phyloP scores from a whole-genome alignment of 306 rosid genomes.

The Neltuma alba region DNA sequence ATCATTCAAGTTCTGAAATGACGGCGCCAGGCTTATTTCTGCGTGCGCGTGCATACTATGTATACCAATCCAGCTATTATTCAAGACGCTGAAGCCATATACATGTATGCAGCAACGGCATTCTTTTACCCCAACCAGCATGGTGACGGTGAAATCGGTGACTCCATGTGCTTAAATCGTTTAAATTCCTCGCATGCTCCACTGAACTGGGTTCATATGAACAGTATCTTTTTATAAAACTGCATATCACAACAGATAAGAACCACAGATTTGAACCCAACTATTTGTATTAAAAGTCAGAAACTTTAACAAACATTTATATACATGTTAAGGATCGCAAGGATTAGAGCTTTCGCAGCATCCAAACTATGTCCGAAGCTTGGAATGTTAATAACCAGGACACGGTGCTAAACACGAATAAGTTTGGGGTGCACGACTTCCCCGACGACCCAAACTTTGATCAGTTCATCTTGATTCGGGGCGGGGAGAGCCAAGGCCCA shows the following conservation, averaged over 20 bases:
- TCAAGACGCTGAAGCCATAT: neutral
- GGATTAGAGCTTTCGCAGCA: neutral
- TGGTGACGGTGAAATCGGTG: too few relatives aligned
- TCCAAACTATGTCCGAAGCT: conserved; percentile 13
- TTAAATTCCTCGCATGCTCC: neutral
- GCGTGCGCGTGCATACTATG: too few relatives aligned
- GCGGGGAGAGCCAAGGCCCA: conserved; percentile 52
- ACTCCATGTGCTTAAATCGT: neutral
- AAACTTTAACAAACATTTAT: neutral
- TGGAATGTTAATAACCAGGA: conserved; percentile 33
- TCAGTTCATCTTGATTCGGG: conserved; percentile 59
- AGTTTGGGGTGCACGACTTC: conserved; percentile 58
- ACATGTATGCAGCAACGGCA: too few relatives aligned
- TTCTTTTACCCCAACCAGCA: neutral
- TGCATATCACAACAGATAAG: neutral
- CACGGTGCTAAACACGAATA: conserved; percentile 30
- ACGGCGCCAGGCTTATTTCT: too few relatives aligned
- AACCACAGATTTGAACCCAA: neutral
- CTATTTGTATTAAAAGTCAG: neutral
- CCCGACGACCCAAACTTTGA: conserved; percentile 56
- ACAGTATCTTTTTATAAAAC: too few relatives aligned
- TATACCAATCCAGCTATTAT: neutral
- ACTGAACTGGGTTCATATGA: too few relatives aligned
- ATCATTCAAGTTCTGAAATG: too few relatives aligned
- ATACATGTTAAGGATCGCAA: neutral